phyloP scores from a whole-genome alignment of 129 eudicot species.

The Solidago caesia region DNA sequence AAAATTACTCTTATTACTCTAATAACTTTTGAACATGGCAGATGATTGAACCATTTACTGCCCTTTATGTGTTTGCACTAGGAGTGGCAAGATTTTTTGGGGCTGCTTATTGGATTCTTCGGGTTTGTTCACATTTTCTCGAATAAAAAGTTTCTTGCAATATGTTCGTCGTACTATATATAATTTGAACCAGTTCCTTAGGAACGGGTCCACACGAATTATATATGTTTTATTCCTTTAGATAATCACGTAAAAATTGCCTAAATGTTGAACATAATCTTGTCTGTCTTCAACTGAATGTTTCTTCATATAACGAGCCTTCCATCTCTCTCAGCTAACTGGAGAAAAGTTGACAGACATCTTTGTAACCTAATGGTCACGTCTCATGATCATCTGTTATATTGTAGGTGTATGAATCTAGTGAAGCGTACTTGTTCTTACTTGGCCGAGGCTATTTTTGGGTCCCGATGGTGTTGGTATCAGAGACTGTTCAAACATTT shows the following conservation, averaged over 20 bases:
- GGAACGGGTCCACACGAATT: no score
- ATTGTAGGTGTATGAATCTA: constrained; percentile 61
- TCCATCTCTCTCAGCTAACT: background rate
- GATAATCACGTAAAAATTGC: no score
- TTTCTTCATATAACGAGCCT: no score
- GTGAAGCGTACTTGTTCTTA: constrained; percentile 50
- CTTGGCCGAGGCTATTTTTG: constrained; percentile 71
- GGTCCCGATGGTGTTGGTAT: constrained; percentile 58
- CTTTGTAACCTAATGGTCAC: background rate
- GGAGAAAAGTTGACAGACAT: background rate
- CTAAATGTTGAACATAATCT: no score
- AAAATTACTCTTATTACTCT: background rate
- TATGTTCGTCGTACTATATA: background rate
- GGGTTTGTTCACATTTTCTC: constrained; percentile 43
- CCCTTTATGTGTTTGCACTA: constrained; percentile 82
- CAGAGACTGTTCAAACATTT: constrained; percentile 76
- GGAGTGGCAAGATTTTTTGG: constrained; percentile 80
- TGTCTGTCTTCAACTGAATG: no score
- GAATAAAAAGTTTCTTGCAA: background rate
- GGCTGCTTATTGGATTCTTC: constrained; percentile 84
- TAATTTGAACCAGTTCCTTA: background rate
- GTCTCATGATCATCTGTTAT: background rate
- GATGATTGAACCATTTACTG: constrained; percentile 90
- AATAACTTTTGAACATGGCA: constrained; percentile 14
- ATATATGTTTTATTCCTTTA: no score